phyloP scores from a whole-genome alignment of 2,329 filamentous ascomycete species.

The Neocatenulostroma microsporum region DNA sequence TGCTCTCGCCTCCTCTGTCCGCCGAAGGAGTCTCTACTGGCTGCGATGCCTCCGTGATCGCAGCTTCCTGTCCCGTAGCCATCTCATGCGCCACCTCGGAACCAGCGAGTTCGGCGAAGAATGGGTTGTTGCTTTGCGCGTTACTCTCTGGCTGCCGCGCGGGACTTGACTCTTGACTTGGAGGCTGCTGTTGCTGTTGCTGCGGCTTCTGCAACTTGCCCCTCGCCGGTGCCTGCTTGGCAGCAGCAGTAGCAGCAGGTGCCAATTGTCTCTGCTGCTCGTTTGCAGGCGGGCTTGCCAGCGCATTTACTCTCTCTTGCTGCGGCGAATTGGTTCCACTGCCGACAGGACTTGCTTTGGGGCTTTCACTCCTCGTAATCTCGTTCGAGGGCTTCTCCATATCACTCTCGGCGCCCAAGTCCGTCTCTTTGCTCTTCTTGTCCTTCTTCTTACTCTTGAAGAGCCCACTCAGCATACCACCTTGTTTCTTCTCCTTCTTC shows the following conservation, averaged over 20 bases:
- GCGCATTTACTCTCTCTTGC: constrained; percentile 10
- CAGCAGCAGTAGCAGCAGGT: no score
- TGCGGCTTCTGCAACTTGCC: constrained; percentile 23
- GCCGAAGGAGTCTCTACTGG: constrained; percentile 6
- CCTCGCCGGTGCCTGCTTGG: constrained; percentile 8
- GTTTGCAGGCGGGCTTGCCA: constrained; percentile 5
- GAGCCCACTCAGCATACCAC: constrained; percentile 62
- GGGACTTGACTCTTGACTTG: constrained; percentile 6
- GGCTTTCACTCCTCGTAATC: constrained; percentile 16
- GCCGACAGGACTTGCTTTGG: constrained; percentile 14
- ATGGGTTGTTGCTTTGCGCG: constrained; percentile 12
- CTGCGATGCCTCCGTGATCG: constrained; percentile 3
- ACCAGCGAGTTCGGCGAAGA: constrained; percentile 33
- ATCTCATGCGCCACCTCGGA: constrained; percentile 31
- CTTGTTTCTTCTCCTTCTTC: constrained; percentile 64
- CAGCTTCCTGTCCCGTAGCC: constrained; percentile 37
- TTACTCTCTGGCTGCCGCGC: constrained; percentile 4
- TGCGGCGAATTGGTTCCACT: constrained; percentile 19
- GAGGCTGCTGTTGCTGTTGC: no score
- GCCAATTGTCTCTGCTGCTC: constrained; percentile 1
- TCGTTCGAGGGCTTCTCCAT: constrained; percentile 27
- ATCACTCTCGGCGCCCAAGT: constrained; percentile 20
- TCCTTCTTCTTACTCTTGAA: constrained; percentile 62
- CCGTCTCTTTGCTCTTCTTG: constrained; percentile 53
- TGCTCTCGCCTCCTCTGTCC: constrained; percentile 10